A percentile compares a stretch with the other conserved stretches of the same genome.
These are phyloP conservation scores for Colletotrichum plurivorum DNA, from an alignment of 2,329 filamentous ascomycete genomes.

Conservation along the genomic window DNA sequence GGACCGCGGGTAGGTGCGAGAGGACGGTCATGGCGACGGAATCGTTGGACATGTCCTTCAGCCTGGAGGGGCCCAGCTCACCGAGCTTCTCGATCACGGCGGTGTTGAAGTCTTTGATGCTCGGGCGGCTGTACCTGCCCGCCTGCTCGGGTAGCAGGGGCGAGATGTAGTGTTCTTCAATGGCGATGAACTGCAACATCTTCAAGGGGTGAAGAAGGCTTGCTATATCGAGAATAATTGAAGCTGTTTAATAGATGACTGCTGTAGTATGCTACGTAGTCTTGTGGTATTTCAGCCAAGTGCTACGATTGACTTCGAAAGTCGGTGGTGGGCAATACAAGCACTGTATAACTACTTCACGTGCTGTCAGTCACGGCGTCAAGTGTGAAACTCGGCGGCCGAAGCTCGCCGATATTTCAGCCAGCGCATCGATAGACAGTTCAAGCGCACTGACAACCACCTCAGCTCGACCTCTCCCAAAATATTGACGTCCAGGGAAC, in stretches of 20 bases:
- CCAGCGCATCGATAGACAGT: too few relatives aligned
- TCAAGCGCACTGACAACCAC: too few relatives aligned
- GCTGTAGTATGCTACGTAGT: too few relatives aligned
- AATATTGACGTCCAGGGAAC: too few relatives aligned
- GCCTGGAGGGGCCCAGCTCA: conserved; percentile 11
- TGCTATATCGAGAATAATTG: too few relatives aligned
- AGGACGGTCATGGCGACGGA: conserved; percentile 24
- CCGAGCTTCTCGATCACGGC: conserved; percentile 16
- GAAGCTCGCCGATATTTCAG: too few relatives aligned
- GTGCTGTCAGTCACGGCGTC: neutral
- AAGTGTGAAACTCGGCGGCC: neutral
- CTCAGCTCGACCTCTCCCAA: too few relatives aligned
- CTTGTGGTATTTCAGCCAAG: too few relatives aligned
- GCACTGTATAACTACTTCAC: neutral
- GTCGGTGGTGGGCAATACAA: neutral
- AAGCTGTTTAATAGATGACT: too few relatives aligned
- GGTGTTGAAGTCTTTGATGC: neutral
- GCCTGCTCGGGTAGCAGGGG: conserved; percentile 9
- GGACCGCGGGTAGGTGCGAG: conserved; percentile 1
- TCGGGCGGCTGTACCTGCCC: neutral
- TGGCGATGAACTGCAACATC: conserved; percentile 12
- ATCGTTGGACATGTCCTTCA: conserved; percentile 15
- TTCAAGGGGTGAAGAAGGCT: neutral
- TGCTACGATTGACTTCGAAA: too few relatives aligned
- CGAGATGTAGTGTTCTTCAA: conserved; percentile 31